Conservation (phyloP, 2,329 filamentous ascomycete genomes). For the Colletotrichum orbiculare region DNA sequence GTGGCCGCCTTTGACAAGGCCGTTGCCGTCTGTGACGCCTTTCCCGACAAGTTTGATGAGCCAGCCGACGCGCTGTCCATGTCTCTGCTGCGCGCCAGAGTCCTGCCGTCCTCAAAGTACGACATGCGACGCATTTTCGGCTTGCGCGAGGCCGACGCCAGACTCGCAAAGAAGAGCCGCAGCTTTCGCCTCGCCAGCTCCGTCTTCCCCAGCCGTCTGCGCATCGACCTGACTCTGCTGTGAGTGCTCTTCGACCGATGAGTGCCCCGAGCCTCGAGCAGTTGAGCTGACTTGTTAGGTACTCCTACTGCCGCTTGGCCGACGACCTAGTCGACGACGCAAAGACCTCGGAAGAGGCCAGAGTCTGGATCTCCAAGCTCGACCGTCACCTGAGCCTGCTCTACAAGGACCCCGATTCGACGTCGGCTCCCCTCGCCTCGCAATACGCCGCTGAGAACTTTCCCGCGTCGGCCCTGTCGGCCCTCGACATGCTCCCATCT, state of each 20-base stretch:
- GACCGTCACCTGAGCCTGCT: slow-evolving; percentile 65
- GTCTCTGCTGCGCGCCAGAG: slow-evolving; percentile 63
- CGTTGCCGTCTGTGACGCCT: slow-evolving; percentile 72
- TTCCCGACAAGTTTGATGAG: slow-evolving; percentile 66
- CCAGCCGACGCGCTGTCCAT: slow-evolving; percentile 58
- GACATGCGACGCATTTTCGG: slow-evolving; percentile 68
- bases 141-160: slow-evolving; percentile 67
- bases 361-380: slow-evolving; percentile 68
- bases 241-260: slow-evolving; percentile 45
- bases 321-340: slow-evolving; percentile 80
- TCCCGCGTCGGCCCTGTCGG: slow-evolving; percentile 61
- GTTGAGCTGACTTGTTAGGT: slow-evolving; percentile 52
- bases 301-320: slow-evolving; percentile 79
- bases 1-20: slow-evolving; percentile 76
- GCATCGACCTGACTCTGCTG: slow-evolving; percentile 75
- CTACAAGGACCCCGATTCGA: slow-evolving; percentile 50
- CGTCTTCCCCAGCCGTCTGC: slow-evolving; percentile 73
- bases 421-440: slow-evolving; percentile 28
- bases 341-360: slow-evolving; percentile 60
- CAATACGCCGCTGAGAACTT: slow-evolving; percentile 61
- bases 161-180: slow-evolving; percentile 72
- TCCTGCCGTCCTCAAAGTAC: slow-evolving; percentile 58
- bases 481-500: slow-evolving; percentile 69
- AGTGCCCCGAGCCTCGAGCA: neutral
- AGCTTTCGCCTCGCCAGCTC: slow-evolving; percentile 80